Evolutionary conservation across 208 protist species (phyloP).

Genomic region (Leishmania guyanensis): DNA sequence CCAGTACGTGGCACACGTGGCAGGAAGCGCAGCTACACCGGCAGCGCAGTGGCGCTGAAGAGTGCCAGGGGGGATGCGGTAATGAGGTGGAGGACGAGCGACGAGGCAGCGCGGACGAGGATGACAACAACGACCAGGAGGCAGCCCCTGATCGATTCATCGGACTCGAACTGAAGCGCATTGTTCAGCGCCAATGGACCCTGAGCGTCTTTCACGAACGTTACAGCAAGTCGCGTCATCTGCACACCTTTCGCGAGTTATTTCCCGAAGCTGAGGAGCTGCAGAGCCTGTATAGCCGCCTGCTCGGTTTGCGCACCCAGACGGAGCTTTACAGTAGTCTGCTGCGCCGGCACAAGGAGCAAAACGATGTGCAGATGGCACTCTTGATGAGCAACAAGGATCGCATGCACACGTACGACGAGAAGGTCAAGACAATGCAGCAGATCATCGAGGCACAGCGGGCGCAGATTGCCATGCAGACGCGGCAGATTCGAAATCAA

Average conservation of each 20-base stretch:
- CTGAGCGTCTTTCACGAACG: slow-evolving; percentile 67
- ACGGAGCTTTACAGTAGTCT: slow-evolving; percentile 82
- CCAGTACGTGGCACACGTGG: slow-evolving; percentile 10
- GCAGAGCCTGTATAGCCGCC: slow-evolving; percentile 71
- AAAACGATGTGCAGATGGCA: slow-evolving; percentile 83
- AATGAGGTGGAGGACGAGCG: neutral
- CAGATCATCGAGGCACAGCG: slow-evolving; percentile 85
- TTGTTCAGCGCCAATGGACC: slow-evolving; percentile 68
- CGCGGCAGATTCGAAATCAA: slow-evolving; percentile 66
- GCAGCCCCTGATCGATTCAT: slow-evolving; percentile 51
- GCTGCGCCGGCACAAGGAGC: slow-evolving; percentile 81
- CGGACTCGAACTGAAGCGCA: slow-evolving; percentile 76
- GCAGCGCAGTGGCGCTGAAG: neutral
- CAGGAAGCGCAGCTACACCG: slow-evolving; percentile 20
- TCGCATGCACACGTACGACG: slow-evolving; percentile 79
- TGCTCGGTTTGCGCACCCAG: slow-evolving; percentile 75
- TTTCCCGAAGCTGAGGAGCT: slow-evolving; percentile 85
- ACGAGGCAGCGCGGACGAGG: slow-evolving; percentile 27
- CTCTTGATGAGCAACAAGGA: slow-evolving; percentile 83
- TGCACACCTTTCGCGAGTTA: slow-evolving; percentile 68
- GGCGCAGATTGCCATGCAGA: slow-evolving; percentile 76
- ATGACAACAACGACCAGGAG: slow-evolving; percentile 22
- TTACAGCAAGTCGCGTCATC: slow-evolving; percentile 54
- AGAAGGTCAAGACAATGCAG: slow-evolving; percentile 82
- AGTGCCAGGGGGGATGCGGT: neutral